Evolutionary conservation across 1,139 yeast species (phyloP).

Genomic region (Entelexis paramagnoliae): DNA sequence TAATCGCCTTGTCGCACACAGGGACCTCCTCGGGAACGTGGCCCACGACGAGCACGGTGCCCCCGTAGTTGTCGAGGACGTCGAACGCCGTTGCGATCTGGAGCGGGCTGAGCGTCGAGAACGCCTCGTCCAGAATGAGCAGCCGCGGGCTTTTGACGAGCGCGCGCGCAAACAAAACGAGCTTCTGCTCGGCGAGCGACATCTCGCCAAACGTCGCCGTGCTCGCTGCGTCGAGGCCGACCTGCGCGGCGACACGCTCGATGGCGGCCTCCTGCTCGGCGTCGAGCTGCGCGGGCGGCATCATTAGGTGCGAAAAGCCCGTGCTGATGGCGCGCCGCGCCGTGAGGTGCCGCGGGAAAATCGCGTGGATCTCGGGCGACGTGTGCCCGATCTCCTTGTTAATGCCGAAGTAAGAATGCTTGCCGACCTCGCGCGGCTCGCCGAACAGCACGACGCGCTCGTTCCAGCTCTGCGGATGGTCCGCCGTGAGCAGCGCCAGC

Average conservation of each 20-base stretch:
- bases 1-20: slow-evolving; percentile 35
- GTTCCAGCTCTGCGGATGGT: slow-evolving; percentile 95
- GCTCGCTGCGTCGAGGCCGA: slow-evolving; percentile 28
- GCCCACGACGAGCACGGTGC: slow-evolving; percentile 68
- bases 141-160: slow-evolving; percentile 65
- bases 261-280: slow-evolving; percentile 34
- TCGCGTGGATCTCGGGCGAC: slow-evolving; percentile 84
- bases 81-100: slow-evolving; percentile 57
- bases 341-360: slow-evolving; percentile 53
- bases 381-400: slow-evolving; percentile 75
- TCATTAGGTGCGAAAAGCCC: slow-evolving; percentile 58
- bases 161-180: slow-evolving; percentile 65
- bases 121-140: slow-evolving; percentile 81
- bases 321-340: slow-evolving; percentile 56
- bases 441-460: slow-evolving; percentile 57
- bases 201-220: slow-evolving; percentile 43
- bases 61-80: slow-evolving; percentile 50
- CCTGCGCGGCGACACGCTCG: slow-evolving; percentile 26
- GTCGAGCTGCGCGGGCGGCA: slow-evolving; percentile 35
- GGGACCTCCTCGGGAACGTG: slow-evolving; percentile 62
- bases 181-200: slow-evolving; percentile 65
- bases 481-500: slow-evolving; percentile 74
- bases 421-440: slow-evolving; percentile 60
- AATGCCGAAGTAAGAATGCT: slow-evolving; percentile 63
- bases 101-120: slow-evolving; percentile 75